Conservation (phyloP, 768 basidiomycete species). For the Tylopilus plumbeoviolaceoides region DNA sequence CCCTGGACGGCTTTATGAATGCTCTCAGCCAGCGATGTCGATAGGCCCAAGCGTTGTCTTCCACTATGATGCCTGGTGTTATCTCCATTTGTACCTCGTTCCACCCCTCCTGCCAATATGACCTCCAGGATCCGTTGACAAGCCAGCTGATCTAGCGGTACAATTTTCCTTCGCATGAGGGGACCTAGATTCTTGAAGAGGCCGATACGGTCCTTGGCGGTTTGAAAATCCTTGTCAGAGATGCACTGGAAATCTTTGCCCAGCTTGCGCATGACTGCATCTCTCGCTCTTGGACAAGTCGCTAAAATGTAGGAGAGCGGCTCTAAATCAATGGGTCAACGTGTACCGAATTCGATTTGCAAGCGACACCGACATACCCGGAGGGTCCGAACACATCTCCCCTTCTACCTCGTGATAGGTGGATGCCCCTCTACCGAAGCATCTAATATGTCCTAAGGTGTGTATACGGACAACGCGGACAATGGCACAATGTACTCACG, state of each 20-base stretch:
- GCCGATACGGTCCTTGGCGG: constrained; percentile 15
- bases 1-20: too few species aligned
- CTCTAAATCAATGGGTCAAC: too few species aligned
- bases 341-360: too few species aligned
- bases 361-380: constrained; percentile 1
- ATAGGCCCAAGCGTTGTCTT: too few species aligned
- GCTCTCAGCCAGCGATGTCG: too few species aligned
- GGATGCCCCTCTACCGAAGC: constrained; percentile 16
- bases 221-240: constrained; percentile 3
- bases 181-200: constrained; percentile 4
- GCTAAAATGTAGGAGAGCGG: neutral
- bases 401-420: neutral
- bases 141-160: neutral
- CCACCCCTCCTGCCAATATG: too few species aligned
- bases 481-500: constrained; percentile 10
- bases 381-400: neutral
- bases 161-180: neutral
- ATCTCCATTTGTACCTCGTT: too few species aligned
- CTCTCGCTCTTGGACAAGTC: constrained; percentile 13
- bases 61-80: too few species aligned
- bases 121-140: too few species aligned
- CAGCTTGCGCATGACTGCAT: neutral
- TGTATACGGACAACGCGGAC: neutral
- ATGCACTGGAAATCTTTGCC: constrained; percentile 6
- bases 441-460: neutral